Evolutionary conservation across 192 early-diverging fungal genomes (phyloP), one percentile per base, ranked within the genome.

Genomic region (Coemansia sp.): DNA sequence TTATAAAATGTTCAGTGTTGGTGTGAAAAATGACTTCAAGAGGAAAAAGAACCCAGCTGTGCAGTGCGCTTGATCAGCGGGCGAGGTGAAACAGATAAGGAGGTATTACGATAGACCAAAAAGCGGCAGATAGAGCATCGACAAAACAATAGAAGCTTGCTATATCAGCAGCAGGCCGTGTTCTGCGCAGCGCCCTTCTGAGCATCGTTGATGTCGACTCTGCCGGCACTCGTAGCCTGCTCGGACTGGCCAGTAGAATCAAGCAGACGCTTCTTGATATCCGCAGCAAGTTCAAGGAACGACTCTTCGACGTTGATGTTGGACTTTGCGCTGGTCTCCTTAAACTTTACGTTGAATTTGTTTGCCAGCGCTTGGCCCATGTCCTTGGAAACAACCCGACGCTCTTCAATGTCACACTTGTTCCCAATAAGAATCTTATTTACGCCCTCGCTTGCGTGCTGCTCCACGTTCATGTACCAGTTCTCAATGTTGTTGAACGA

Each of bases 381-480:
- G 67, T 96, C 96, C 81, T 92, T 97, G 71, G 88, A 84, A 56
- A 99, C 92, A 7, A 93, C 93, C 91, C 95, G 70, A 49, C 56
- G 58, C 34, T 75, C 97, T 45, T 90, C 87, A 87, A 97, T 93
- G 81, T 99, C 97, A 79, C 96, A 97, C 73, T 99, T 99, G 88
- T 99, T 99, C 59, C 96, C 97, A 81, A 99, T 92, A 56, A 99
- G 87, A 43, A 99, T 96, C 81, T 96, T 96, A 86, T 97, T 96
- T 15, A 99, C 97, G 58, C 95, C 96, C 75, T 98, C 96, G 75
- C 90, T 96, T 45, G 97, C 97, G 74, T 99, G 93, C 74, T 99
- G 96, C 77, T 99, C 97, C 73, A 99, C 96, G 82, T 99, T 99
- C 65, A 92, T 91, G 75, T 98, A 96, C 97, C 97, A 99, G 85